Conservation (phyloP, 495 filamentous ascomycete species). For the Penicillium waksmanii region DNA sequence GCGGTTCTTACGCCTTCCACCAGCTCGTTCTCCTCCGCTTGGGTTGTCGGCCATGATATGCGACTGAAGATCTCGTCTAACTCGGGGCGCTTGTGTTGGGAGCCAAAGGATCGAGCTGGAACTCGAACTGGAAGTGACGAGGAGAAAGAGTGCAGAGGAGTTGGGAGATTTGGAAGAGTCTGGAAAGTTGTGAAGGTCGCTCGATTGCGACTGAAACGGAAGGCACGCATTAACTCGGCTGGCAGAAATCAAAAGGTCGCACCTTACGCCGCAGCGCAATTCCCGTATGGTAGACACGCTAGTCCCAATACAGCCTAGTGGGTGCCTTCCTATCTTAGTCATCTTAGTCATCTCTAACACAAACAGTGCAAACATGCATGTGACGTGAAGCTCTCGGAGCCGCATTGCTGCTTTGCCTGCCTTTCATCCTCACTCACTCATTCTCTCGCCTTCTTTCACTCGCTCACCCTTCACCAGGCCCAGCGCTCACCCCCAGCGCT, state of each 20-base stretch:
- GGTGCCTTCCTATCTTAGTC: slow-evolving; percentile 6
- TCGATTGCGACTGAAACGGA: slow-evolving; percentile 15
- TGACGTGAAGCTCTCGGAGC: slow-evolving; percentile 19
- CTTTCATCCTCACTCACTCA: not conserved
- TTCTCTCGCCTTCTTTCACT: slow-evolving; percentile 9
- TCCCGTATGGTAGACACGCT: slow-evolving; percentile 5
- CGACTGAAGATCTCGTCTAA: slow-evolving; percentile 29
- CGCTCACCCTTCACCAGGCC: not conserved
- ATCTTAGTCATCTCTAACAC: slow-evolving; percentile 11
- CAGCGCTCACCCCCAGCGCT: slow-evolving; percentile 13
- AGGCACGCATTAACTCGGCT: slow-evolving; percentile 30
- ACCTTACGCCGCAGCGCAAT: slow-evolving; percentile 10
- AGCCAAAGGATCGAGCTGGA: not conserved
- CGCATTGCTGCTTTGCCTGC: slow-evolving; percentile 4
- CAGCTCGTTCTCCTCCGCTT: slow-evolving; percentile 42
- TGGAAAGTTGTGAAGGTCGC: not conserved
- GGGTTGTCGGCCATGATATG: slow-evolving; percentile 46
- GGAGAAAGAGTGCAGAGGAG: not conserved
- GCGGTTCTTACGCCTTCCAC: slow-evolving; percentile 58
- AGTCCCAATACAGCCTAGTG: slow-evolving; percentile 8
- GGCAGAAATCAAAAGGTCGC: slow-evolving; percentile 4
- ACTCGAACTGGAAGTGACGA: not conserved
- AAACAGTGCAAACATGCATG: slow-evolving; percentile 7
- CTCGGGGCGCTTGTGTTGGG: slow-evolving; percentile 17
- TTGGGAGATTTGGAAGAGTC: not conserved